Evolutionary conservation across 305 asterid species (phyloP), one percentile per base, ranked within the genome.

Genomic region (Fraxinus velutina): DNA sequence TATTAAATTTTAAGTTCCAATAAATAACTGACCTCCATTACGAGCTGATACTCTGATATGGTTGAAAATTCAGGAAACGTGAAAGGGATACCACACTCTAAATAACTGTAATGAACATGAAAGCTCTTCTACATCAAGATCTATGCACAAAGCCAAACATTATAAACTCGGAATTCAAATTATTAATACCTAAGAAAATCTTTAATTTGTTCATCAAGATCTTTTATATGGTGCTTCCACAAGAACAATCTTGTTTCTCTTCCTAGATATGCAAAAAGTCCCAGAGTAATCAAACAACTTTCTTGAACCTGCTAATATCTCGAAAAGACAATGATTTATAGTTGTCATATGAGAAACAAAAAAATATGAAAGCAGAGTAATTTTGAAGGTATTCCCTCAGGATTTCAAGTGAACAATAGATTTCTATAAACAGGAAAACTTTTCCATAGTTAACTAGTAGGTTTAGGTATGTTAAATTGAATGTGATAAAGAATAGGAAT

Each of bases 241-340:
- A 93, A 89, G 87, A 89, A 92, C 78, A 90, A 80, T 75, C 98
- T 88, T 32, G 98, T 88, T 85, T 91, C 94, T 89, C 93, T 89
- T 86, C 98, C 98, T 60, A 93, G 86, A 85, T 91, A 90, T 44
- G 92, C 91, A 85, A 93, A 93, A 77, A 93, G 90, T 17, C 93
- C 97, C 42, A 92, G 77, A 27, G 91, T 90, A 74, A 92, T 91
- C 90, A 93, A 89, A 88, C 85, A 89, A 78, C 82, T 84, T 75
- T 85, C 92, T 78, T 90, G 87, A 83, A 90, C 87, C 96, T 90
- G 90, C 68, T 80, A 79, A 70, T 39, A 73, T 13, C 75, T 5
- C 75, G 22, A 80, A 60, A 34, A 44, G 75, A 32, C 75, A 44
- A 75, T 33, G 77, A 32, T 5, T 12, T 34, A 13, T 50, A 75